Conservation (phyloP, 202 grass and related monocot species). For the Carex sylvatica region DNA sequence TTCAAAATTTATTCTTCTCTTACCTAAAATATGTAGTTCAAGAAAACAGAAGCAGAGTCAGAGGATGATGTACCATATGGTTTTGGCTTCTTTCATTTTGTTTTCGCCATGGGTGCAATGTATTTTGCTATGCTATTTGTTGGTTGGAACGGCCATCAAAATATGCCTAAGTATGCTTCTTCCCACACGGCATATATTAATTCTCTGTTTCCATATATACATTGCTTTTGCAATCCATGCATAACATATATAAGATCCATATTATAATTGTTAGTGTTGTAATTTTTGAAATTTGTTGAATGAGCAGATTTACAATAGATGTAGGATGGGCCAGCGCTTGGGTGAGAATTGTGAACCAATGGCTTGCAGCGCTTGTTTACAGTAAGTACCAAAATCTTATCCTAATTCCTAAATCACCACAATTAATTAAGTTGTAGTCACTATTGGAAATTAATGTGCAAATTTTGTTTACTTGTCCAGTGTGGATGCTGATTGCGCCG, state of each 20-base stretch:
- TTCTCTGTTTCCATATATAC: background rate
- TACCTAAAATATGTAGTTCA: slow-evolving; percentile 58
- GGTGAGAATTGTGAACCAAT: slow-evolving; percentile 83
- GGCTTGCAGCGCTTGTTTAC: slow-evolving; percentile 75
- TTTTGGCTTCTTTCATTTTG: slow-evolving; percentile 92
- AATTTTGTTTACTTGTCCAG: slow-evolving; percentile 31
- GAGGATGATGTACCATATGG: slow-evolving; percentile 75
- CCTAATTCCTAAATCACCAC: too few species aligned
- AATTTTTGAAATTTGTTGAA: background rate
- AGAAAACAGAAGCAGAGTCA: slow-evolving; percentile 47
- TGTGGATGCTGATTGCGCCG: slow-evolving; percentile 81
- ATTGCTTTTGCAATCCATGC: background rate
- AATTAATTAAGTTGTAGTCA: too few species aligned
- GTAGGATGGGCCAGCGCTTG: slow-evolving; percentile 94
- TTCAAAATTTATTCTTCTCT: background rate
- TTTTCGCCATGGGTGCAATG: slow-evolving; percentile 96
- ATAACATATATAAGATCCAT: too few species aligned
- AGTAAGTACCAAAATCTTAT: slow-evolving; percentile 38
- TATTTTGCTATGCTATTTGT: slow-evolving; percentile 97
- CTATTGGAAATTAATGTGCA: too few species aligned
- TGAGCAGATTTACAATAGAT: slow-evolving; percentile 89
- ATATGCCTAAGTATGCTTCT: slow-evolving; percentile 61
- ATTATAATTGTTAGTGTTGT: background rate
- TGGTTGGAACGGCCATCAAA: slow-evolving; percentile 72
- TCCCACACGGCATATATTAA: background rate